Conservation (phyloP, 352 stramenopile species). For the Phytopythium sindhum region DNA sequence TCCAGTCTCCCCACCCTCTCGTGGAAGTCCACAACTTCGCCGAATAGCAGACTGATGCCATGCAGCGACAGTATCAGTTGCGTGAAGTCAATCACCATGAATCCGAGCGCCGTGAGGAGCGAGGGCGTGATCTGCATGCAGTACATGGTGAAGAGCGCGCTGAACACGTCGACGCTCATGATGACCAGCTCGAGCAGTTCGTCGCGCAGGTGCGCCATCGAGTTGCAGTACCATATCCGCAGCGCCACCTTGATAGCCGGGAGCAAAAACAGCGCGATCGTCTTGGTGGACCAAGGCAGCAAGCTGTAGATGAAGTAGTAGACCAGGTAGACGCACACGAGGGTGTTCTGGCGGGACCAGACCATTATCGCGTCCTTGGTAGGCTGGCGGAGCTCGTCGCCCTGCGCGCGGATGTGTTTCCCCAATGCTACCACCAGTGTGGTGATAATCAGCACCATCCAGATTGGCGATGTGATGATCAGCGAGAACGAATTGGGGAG, state of each 20-base stretch:
- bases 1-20: not conserved
- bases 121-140: constrained; percentile 9
- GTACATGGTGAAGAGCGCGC: constrained; percentile 5
- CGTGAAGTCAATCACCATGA: constrained; percentile 14
- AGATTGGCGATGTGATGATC: constrained; percentile 3
- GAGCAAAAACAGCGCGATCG: constrained; percentile 12
- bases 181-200: constrained; percentile 16
- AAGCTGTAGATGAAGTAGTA: constrained; percentile 21
- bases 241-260: constrained; percentile 17
- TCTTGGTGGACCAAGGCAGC: constrained; percentile 5
- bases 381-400: not conserved
- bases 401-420: constrained; percentile 7
- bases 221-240: constrained; percentile 11
- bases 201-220: constrained; percentile 18
- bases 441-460: constrained; percentile 9
- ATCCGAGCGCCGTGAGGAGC: constrained; percentile 7
- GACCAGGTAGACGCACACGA: constrained; percentile 13
- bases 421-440: constrained; percentile 10
- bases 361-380: constrained; percentile 15
- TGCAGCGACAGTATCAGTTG: constrained; percentile 9
- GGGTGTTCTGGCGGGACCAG: constrained; percentile 16
- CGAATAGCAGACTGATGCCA: constrained; percentile 6
- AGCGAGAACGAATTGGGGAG: constrained; percentile 10
- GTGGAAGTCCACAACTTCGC: not conserved
- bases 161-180: constrained; percentile 25